Percentiles rank a stretch among this genome's conserved stretches.
Conservation (phyloP, 164 flowering plant genomes). For the Vitis cinerea region DNA sequence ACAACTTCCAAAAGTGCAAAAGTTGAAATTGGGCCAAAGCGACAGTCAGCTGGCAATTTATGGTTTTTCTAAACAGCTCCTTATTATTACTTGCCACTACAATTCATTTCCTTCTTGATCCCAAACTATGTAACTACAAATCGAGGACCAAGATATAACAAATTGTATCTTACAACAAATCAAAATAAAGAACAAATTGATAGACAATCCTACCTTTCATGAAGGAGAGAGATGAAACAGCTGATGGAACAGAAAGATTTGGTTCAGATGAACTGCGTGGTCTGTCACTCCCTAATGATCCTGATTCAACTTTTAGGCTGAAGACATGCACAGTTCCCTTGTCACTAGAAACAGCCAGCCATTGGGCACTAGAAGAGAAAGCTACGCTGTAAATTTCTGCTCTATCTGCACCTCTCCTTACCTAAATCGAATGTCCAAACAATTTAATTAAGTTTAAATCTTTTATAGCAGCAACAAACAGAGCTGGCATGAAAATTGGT, state of each 20-base stretch:
- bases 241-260: constrained; percentile 9
- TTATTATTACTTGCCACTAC: too few relatives aligned
- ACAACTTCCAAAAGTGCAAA: too few relatives aligned
- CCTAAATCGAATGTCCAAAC: constrained; percentile 19
- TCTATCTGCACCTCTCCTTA: constrained; percentile 48
- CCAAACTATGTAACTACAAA: too few relatives aligned
- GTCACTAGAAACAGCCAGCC: constrained; percentile 58
- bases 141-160: too few relatives aligned
- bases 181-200: too few relatives aligned
- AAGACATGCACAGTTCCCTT: constrained; percentile 55
- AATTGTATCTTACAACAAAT: too few relatives aligned
- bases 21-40: too few relatives aligned
- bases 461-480: too few relatives aligned
- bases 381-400: constrained; percentile 51
- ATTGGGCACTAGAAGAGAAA: constrained; percentile 42
- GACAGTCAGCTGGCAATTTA: too few relatives aligned
- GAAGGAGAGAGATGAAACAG: constrained; percentile 33
- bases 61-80: too few relatives aligned
- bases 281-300: constrained; percentile 20
- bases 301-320: constrained; percentile 31
- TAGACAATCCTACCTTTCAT: constrained; percentile 31
- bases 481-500: too few relatives aligned
- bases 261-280: constrained; percentile 19
- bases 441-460: background rate
- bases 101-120: too few relatives aligned